Base-by-base conservation (phyloP, 768 basidiomycete species). In the Mycena floridula region DNA sequence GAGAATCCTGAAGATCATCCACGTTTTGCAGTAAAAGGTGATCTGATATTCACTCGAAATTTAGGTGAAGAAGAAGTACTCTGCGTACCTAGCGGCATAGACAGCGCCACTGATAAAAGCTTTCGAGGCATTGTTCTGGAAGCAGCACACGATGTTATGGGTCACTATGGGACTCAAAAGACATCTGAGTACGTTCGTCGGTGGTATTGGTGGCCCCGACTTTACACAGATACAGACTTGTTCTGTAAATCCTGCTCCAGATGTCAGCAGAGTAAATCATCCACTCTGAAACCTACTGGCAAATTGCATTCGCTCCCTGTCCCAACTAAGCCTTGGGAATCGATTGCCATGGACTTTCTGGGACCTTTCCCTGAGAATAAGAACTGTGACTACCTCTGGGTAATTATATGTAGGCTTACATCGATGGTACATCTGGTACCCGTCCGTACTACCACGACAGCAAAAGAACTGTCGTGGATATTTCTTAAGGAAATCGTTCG, bases 201-300 rank as follows among this genome's bases (percentile, higher is more conserved):
- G 3, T 65, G 57, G 56, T 66, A 56, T 30, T 71, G 67, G 69
- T 71, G 32, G 32, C 32, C 32, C 3, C 32, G 32, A 3, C 32
- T 35, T 18, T 18, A 35, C 13, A 35, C 13, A 7, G 32, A 35
- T 18, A 7, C 18, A 3, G 32, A 35, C 15, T 35, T 18, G 4
- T 35, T 35, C 7, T 13, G 13, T 3, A 13, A 18, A 35, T 35
- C 32, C 18, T 35, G 32, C 32, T 15, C 15, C 15, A 35, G 7
- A 7, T 35, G 32, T 7, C 32, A 35, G 32, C 15, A 35, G 7
- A 35, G 15, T 3, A 35, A 35, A 7, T 35, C 32, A 3, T 7
- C 18, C 15, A 15, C 13, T 18, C 7, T 35, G 32, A 35, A 35
- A 18, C 32, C 32, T 3, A 35, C 18, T 13, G 32, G 32, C 13